These are phyloP conservation scores for Alopecurus myosuroides DNA, from an alignment of 176 grass and related monocot species.

Conservation along the genomic window DNA sequence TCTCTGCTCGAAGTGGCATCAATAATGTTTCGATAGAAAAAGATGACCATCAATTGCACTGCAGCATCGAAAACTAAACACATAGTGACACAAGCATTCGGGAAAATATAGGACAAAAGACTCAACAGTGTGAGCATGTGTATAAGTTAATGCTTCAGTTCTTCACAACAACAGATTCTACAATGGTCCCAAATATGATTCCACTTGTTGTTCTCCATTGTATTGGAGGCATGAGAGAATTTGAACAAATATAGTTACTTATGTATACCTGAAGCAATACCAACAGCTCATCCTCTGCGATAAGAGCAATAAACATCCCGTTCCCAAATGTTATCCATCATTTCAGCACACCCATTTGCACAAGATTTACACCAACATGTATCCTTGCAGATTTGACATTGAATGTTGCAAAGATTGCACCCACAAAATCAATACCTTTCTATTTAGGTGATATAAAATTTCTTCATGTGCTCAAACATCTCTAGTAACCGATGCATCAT, in stretches of 20 bases:
- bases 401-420: constrained; percentile 67
- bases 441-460: constrained; percentile 54
- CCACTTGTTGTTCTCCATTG: constrained; percentile 83
- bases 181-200: not conserved
- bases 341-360: constrained; percentile 87
- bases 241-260: not conserved
- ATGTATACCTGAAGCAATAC: constrained; percentile 85
- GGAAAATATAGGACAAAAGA: too few species aligned
- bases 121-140: not conserved
- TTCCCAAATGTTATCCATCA: constrained; percentile 99
- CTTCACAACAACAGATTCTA: not conserved
- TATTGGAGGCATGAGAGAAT: constrained; percentile 28
- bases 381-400: constrained; percentile 84
- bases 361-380: constrained; percentile 88
- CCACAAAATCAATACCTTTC: constrained; percentile 62
- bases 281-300: constrained; percentile 89
- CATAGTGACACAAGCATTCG: constrained; percentile 30
- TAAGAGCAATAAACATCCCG: constrained; percentile 80
- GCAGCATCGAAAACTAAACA: constrained; percentile 86
- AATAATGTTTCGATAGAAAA: constrained; percentile 93
- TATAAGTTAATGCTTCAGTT: not conserved
- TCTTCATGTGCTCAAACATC: constrained; percentile 88
- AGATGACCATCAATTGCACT: constrained; percentile 83
- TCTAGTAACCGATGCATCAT: constrained; percentile 92
- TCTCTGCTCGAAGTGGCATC: constrained; percentile 86